A percentile compares a stretch with the other conserved stretches of the same genome.
phyloP scores from a whole-genome alignment of 2,329 filamentous ascomycete species.

The Monilinia fructigena region DNA sequence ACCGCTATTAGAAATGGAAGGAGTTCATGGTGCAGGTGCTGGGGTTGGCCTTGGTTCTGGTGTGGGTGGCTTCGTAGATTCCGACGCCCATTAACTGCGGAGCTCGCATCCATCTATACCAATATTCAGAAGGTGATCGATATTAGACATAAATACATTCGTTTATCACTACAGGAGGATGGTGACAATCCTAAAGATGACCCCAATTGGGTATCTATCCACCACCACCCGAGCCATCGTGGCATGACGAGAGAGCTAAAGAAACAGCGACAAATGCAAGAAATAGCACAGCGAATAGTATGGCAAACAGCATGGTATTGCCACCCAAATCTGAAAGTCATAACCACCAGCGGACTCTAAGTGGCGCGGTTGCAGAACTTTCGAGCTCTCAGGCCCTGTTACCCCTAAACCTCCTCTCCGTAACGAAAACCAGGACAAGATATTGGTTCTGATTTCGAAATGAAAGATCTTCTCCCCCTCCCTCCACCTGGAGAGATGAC shows the following conservation, averaged over 20 bases:
- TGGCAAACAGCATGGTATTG: slow-evolving; percentile 40
- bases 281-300: slow-evolving; percentile 51
- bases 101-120: slow-evolving; percentile 81
- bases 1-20: slow-evolving; percentile 51
- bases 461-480: slow-evolving; percentile 73
- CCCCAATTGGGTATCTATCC: slow-evolving; percentile 85
- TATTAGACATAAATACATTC: slow-evolving; percentile 83
- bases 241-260: slow-evolving; percentile 57
- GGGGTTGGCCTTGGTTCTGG: slow-evolving; percentile 62
- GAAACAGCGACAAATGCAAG: slow-evolving; percentile 32
- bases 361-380: slow-evolving; percentile 2
- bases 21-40: slow-evolving; percentile 56
- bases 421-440: slow-evolving; percentile 82
- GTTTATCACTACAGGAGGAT: slow-evolving; percentile 76
- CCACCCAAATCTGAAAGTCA: slow-evolving; percentile 37
- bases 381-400: slow-evolving; percentile 37
- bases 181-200: slow-evolving; percentile 87
- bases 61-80: slow-evolving; percentile 62
- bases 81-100: slow-evolving; percentile 76
- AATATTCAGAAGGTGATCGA: slow-evolving; percentile 91
- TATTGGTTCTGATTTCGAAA: slow-evolving; percentile 88
- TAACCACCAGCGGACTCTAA: slow-evolving; percentile 25
- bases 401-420: slow-evolving; percentile 51
- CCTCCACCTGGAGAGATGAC: slow-evolving; percentile 67
- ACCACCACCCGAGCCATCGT: slow-evolving; percentile 85